Evolutionary conservation across 257 asterid genomes (phyloP).

Genomic region (Salvia miltiorrhiza): DNA sequence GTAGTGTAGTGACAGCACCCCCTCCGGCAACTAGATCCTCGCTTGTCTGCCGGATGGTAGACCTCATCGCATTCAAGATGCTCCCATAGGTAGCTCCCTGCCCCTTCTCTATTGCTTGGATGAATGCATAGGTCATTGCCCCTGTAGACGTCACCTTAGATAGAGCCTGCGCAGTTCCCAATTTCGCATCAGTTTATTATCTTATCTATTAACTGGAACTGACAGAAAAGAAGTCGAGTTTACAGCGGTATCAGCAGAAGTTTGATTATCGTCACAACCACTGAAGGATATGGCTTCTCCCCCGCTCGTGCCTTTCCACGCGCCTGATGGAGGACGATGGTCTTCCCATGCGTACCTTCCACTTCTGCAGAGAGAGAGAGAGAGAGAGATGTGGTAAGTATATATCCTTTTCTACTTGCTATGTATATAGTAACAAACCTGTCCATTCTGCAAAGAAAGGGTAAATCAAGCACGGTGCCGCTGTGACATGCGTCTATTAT

Average conservation of each 20-base stretch:
- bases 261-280: constrained; percentile 93
- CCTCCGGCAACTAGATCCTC: too few relatives aligned
- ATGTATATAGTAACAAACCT: too few relatives aligned
- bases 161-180: constrained; percentile 51
- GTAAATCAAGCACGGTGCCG: constrained; percentile 85
- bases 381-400: neutral
- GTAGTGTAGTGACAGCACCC: too few relatives aligned
- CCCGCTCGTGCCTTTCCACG: constrained; percentile 95
- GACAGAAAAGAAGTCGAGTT: too few relatives aligned
- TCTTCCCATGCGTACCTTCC: constrained; percentile 91
- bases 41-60: too few relatives aligned
- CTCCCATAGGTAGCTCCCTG: too few relatives aligned
- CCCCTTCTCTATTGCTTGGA: too few relatives aligned
- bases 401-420: too few relatives aligned
- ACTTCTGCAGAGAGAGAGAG: constrained; percentile 37
- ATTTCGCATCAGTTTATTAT: neutral
- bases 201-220: too few relatives aligned
- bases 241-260: constrained; percentile 88
- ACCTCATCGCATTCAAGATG: too few relatives aligned
- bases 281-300: constrained; percentile 97
- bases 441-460: constrained; percentile 89
- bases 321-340: constrained; percentile 87
- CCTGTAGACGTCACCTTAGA: constrained; percentile 92
- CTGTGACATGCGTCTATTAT: constrained; percentile 95
- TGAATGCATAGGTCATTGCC: constrained; percentile 95